phyloP scores from a whole-genome alignment of 768 basidiomycete genomes.

The Mycena rosella region DNA sequence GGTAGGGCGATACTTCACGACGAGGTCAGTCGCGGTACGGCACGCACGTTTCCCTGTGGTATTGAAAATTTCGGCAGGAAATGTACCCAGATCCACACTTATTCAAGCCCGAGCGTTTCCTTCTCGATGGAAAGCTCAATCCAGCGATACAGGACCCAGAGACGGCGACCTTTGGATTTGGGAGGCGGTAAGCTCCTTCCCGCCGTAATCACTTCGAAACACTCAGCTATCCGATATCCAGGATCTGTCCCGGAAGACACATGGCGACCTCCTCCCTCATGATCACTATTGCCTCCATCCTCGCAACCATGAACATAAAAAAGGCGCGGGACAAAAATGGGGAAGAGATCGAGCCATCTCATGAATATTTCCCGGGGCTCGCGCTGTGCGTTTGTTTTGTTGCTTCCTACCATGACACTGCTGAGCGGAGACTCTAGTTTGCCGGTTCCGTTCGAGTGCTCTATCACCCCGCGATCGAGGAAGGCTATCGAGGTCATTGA shows the following conservation, averaged over 20 bases:
- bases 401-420: too few species aligned
- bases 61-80: neutral
- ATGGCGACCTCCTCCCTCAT: slow-evolving; percentile 17
- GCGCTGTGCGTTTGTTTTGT: neutral
- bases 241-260: slow-evolving; percentile 37
- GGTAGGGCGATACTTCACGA: slow-evolving; percentile 30
- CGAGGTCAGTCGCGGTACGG: slow-evolving; percentile 7
- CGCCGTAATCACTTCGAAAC: neutral
- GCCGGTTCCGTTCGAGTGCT: slow-evolving; percentile 14
- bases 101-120: slow-evolving; percentile 49
- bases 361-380: slow-evolving; percentile 14
- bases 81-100: slow-evolving; percentile 46
- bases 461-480: slow-evolving; percentile 16
- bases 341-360: slow-evolving; percentile 43
- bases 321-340: slow-evolving; percentile 18
- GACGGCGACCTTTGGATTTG: slow-evolving; percentile 25
- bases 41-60: neutral
- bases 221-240: neutral
- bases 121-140: slow-evolving; percentile 29
- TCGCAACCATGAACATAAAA: slow-evolving; percentile 20
- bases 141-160: slow-evolving; percentile 4
- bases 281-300: slow-evolving; percentile 20
- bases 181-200: slow-evolving; percentile 7
- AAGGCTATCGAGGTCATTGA: slow-evolving; percentile 6
- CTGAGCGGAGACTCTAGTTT: neutral